Evolutionary conservation across 768 basidiomycete species (phyloP).

Genomic region (Naganishia vaughanmartiniae): DNA sequence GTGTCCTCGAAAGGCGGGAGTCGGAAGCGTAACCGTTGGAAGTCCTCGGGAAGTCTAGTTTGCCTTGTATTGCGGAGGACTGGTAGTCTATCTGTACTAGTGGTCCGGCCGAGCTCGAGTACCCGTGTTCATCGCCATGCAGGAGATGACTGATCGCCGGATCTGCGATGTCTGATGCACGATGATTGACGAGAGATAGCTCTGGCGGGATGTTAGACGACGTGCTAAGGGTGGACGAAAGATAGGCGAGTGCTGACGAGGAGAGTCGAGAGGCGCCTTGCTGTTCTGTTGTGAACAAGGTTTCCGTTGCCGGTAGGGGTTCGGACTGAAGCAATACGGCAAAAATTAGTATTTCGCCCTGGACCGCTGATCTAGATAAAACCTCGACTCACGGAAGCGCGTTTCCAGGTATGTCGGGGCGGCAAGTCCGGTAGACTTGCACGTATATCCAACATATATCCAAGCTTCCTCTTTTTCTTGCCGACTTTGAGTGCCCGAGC

Average conservation of each 20-base stretch:
- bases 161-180: neutral
- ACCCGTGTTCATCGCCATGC: neutral
- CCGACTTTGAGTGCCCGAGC: neutral
- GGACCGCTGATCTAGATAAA: neutral
- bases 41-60: neutral
- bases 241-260: constrained; percentile 13
- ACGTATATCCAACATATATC: constrained; percentile 12
- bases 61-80: constrained; percentile 1
- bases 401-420: constrained; percentile 17
- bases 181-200: constrained; percentile 9
- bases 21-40: constrained; percentile 1
- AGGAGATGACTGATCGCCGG: neutral
- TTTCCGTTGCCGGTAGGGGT: neutral
- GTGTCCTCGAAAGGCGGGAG: constrained; percentile 2
- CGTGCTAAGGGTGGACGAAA: constrained; percentile 16
- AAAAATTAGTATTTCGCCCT: neutral
- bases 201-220: constrained; percentile 19
- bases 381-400: constrained; percentile 2
- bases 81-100: constrained; percentile 17
- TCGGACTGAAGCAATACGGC: neutral
- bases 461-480: constrained; percentile 15
- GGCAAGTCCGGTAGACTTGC: constrained; percentile 17
- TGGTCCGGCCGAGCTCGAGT: neutral
- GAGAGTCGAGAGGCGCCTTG: constrained; percentile 7
- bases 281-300: neutral